Conservation (phyloP, 495 filamentous ascomycete species). For the Neohortaea acidophila region DNA sequence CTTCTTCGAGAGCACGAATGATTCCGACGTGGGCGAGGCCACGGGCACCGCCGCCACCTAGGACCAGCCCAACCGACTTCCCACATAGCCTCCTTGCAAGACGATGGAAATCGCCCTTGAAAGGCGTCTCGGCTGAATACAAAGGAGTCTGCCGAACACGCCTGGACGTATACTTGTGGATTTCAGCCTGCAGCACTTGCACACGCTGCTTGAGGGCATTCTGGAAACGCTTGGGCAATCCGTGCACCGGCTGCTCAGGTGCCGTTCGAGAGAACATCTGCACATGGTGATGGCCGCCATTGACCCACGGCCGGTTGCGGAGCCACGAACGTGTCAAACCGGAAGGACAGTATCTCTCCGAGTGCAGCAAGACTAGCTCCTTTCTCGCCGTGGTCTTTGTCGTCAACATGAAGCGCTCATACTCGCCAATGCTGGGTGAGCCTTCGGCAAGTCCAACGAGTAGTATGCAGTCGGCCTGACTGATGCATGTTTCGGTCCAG, state of each 20-base stretch:
- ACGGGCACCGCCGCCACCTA: constrained; percentile 84
- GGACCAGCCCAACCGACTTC: constrained; percentile 83
- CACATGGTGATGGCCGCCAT: constrained; percentile 95
- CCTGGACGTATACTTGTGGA: constrained; percentile 89
- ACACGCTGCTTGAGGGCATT: constrained; percentile 83
- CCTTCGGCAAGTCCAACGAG: constrained; percentile 84
- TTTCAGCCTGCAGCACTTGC: constrained; percentile 88
- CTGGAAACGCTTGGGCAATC: constrained; percentile 61
- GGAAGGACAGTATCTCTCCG: constrained; percentile 72
- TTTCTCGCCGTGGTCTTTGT: constrained; percentile 96
- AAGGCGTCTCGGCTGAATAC: constrained; percentile 79
- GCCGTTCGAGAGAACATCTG: constrained; percentile 86
- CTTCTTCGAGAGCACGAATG: constrained; percentile 88
- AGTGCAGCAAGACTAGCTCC: constrained; percentile 82
- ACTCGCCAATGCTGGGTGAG: constrained; percentile 82
- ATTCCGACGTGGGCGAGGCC: constrained; percentile 86
- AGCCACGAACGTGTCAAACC: constrained; percentile 81
- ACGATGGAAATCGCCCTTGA: constrained; percentile 93
- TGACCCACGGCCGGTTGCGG: constrained; percentile 90
- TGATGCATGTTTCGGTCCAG: constrained; percentile 96
- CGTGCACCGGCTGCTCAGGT: constrained; percentile 59
- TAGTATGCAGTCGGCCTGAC: constrained; percentile 88
- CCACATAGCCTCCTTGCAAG: constrained; percentile 82
- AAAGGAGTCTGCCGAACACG: constrained; percentile 71
- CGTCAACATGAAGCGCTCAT: constrained; percentile 84